phyloP scores from a whole-genome alignment of 1,284 basidiomycete genomes.

The Marasmius tenuissimus region DNA sequence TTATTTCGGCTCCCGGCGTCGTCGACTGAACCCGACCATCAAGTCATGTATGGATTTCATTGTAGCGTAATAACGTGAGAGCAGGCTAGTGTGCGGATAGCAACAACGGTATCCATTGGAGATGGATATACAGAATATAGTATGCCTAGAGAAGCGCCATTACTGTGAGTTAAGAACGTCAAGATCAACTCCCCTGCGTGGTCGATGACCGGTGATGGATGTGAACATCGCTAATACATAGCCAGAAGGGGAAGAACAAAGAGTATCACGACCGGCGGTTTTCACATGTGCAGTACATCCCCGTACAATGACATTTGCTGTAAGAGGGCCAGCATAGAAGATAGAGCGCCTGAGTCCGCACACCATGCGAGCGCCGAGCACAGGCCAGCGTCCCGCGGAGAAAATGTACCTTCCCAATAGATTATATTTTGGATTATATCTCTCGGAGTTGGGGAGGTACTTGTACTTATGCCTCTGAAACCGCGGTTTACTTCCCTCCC shows the following conservation, averaged over 20 bases:
- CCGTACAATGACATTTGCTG: conserved; percentile 12
- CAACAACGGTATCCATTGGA: neutral
- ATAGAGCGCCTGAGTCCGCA: too few species aligned
- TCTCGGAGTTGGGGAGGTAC: too few species aligned
- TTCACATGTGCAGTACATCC: conserved; percentile 14
- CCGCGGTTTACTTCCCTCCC: too few species aligned
- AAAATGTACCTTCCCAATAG: too few species aligned
- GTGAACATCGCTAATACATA: neutral
- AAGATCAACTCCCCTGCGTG: neutral
- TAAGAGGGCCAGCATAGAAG: neutral
- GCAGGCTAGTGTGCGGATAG: neutral
- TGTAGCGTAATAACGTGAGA: neutral
- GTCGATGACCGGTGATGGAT: neutral
- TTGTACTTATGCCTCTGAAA: too few species aligned
- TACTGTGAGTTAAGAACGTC: neutral
- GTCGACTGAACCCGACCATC: neutral
- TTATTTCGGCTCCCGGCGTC: too few species aligned
- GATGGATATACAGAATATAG: neutral
- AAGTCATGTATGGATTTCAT: neutral
- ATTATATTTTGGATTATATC: too few species aligned
- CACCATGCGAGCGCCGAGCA: too few species aligned
- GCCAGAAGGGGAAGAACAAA: neutral
- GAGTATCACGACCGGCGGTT: conserved; percentile 5
- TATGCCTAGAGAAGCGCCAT: neutral
- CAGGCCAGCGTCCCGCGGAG: too few species aligned